Evolutionary conservation across 495 filamentous ascomycete species (phyloP), one percentile per base, ranked within the genome.

Genomic region (Rhizodiscina lignyota): DNA sequence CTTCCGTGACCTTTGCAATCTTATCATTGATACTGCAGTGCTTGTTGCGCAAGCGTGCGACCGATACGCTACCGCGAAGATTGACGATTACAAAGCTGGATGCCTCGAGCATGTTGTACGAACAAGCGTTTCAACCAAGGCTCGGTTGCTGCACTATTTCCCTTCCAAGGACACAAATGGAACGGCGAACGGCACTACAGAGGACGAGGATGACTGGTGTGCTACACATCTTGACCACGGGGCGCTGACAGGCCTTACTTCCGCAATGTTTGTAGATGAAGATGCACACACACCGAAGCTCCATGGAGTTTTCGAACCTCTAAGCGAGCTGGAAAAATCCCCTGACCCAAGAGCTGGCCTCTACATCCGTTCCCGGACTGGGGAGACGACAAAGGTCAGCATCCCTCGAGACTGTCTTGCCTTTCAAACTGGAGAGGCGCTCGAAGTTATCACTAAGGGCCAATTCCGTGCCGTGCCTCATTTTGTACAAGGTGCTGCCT

Each of bases 251-350:
- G 89, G 89, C 13, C 65, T 99, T 21, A 99, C 91, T 1, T 84
- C 79, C 4, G 84, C 87, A 27, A 89, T 96, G 82, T 99, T 92
- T 52, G 65, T 94, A 43, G 83, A 96, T 52, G 87, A 96, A 57
- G 56, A 63, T 10, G 53, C 50, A 24, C 53, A 55, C 43, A 57
- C 58, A n/a, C 60, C 64, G 3, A 53, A 52, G 12, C 38, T 62
- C 1, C 59, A 58, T 0, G 41, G 35, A 8, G 48, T 50, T 11
- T 42, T 18, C 37, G 39, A 34, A 10, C 52, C 58, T 60, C 63
- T 4, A 6, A 27, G 24, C 24, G 83, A 93, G 53, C 68, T 94
- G 0, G 41, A 67, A 0, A 39, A 53, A 4, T 79, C 82, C 2
- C 87, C 91, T 2, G 84, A 94, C 51, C 72, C 83, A 12, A 62